Percentiles rank a stretch among this genome's conserved stretches.
Conservation (phyloP, 768 basidiomycete genomes). For the Boletus pseudo-olivaceus region DNA sequence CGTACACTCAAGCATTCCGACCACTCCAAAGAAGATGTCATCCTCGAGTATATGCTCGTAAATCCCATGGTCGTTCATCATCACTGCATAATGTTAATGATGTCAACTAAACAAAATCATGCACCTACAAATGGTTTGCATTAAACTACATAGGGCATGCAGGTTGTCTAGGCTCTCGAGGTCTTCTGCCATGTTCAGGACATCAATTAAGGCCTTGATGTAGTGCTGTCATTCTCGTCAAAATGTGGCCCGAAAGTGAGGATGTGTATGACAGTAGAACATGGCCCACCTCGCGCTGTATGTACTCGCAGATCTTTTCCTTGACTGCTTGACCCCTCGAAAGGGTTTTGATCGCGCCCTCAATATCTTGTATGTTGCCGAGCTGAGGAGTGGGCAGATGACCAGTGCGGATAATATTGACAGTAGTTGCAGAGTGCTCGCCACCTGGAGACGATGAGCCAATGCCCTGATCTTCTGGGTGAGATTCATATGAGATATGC, state of each 20-base stretch:
- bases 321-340: slow-evolving; percentile 69
- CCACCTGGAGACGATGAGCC: slow-evolving; percentile 64
- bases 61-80: slow-evolving; percentile 91
- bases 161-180: slow-evolving; percentile 87
- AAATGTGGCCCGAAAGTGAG: not conserved
- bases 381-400: slow-evolving; percentile 74
- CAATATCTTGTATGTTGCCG: slow-evolving; percentile 76
- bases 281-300: slow-evolving; percentile 71
- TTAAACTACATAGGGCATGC: slow-evolving; percentile 85
- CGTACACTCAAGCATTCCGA: slow-evolving; percentile 97
- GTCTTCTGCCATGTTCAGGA: slow-evolving; percentile 88
- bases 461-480: slow-evolving; percentile 44
- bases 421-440: slow-evolving; percentile 56
- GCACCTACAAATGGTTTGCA: slow-evolving; percentile 88
- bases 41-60: slow-evolving; percentile 95
- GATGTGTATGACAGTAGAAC: not conserved
- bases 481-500: slow-evolving; percentile 11
- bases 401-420: slow-evolving; percentile 64
- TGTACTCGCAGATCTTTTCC: slow-evolving; percentile 87
- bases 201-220: slow-evolving; percentile 79
- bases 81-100: slow-evolving; percentile 48
- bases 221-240: slow-evolving; percentile 58
- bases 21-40: slow-evolving; percentile 86
- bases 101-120: not conserved
- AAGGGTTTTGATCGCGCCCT: slow-evolving; percentile 71